Evolutionary conservation across 2,329 filamentous ascomycete genomes (phyloP), one percentile per base, ranked within the genome.

Genomic region (Albophoma yamanashiensis): DNA sequence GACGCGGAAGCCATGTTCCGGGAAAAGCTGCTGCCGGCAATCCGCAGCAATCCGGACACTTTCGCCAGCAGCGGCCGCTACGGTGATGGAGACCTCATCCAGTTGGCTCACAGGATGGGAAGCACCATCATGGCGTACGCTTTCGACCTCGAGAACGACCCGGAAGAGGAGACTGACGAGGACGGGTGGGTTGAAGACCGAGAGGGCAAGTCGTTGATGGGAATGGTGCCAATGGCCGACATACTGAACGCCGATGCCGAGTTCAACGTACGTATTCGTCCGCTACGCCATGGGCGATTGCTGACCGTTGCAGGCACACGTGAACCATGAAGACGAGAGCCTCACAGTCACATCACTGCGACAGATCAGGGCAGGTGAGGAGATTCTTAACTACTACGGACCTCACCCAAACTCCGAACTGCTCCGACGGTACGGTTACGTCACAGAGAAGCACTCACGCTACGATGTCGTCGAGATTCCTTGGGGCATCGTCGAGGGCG

Each of bases 121-220:
- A 92, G 88, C 62, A 85, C 89, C 20, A 93, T 96, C 65, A 95
- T 96, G 91, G 88, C 91, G 0, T 96, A 96, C 70, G 91, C 91
- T 0, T 96, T 96, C 70, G 92, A 96, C 65, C 82, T 96, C 8
- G 82, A 84, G 56, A 78, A 78, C 9, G 75, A 79, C 0, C 82
- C 85, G 5, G 78, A 83, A 0, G 71, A 76, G 0, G 81, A 85
- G 27, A 83, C 85, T 3, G 82, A 86, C 2, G 82, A 85, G 15
- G 85, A 86, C 31, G 85, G 83, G 52, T 88, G 87, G 77, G 79
- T 88, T 1, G 85, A 87, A 60, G 86, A 89, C 60, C 79, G 80
- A 57, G 79, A 86, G 3, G 78, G 77, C 11, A 78, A 78, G 63
- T 75, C 78, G 0, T 75, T 81, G 70, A 90, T 96, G 74, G 92